phyloP scores from a whole-genome alignment of 257 asterid species.

The Ocimum tenuiflorum region DNA sequence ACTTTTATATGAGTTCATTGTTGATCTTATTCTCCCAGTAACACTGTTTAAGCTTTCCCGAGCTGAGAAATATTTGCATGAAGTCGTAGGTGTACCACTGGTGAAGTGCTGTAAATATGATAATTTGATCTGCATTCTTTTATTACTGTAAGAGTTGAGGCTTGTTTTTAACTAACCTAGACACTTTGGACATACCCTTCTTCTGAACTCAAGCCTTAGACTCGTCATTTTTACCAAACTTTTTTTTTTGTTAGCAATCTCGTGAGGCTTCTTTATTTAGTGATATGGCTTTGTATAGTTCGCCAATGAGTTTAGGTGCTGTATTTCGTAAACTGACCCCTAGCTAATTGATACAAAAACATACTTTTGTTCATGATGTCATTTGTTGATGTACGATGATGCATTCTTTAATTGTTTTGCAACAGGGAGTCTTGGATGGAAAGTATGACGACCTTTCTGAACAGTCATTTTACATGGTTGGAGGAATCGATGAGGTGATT shows the following conservation, averaged over 20 bases:
- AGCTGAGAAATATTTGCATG: not conserved
- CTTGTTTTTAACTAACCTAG: not conserved
- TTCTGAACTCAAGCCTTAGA: not conserved
- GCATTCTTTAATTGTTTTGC: constrained; percentile 9
- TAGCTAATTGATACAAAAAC: not conserved
- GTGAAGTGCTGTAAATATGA: not conserved
- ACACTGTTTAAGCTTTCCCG: not conserved
- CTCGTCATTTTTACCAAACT: not conserved
- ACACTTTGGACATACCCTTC: not conserved
- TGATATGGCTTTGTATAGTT: not conserved
- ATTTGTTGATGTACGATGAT: not conserved
- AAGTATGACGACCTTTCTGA: constrained; percentile 85
- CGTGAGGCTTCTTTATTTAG: not conserved
- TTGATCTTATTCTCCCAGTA: not conserved
- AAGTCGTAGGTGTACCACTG: not conserved
- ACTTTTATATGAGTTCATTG: not conserved
- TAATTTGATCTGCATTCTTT: not conserved
- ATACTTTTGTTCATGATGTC: not conserved
- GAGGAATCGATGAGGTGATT: constrained; percentile 90
- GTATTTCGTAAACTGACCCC: no score
- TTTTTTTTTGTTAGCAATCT: not conserved
- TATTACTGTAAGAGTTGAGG: not conserved
- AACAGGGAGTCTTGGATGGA: constrained; percentile 90
- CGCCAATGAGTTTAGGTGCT: not conserved
- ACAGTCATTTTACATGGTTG: constrained; percentile 94